Base-by-base conservation (phyloP, 257 asterid species). In the Jasminum sambac region DNA sequence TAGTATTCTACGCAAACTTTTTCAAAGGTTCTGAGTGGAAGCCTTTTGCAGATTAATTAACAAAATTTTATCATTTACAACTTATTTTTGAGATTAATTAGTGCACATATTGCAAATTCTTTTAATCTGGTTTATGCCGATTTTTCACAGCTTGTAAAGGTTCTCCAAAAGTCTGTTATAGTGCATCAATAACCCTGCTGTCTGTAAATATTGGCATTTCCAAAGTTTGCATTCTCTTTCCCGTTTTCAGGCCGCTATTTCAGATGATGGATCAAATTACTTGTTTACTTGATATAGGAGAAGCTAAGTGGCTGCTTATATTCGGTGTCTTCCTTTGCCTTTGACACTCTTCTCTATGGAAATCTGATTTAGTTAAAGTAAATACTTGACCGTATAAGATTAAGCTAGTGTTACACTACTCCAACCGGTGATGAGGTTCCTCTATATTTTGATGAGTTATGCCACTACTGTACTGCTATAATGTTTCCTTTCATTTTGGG, bases 381-480 rank as follows among this genome's bases (percentile, higher is more conserved):
- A 52, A 52, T 8, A 52, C 25, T 19, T 52, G 60, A 52, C 12
- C 21, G 8, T 52, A 19, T 24, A 52, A 52, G 26, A 52, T 52
- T 52, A 17, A 21, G 10, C 60, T 75, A 37, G 67, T 44, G 25
- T 50, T 50, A 68, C 13, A 23, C 44, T 46, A 48, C 67, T 21
- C 60, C 44, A 62, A 67, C 40, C 63, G 68, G 43, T 77, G 1
- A 11, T 55, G 23, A 8, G 34, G 21, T 50, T 24, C 44, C 37
- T 71, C 43, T 30, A 66, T 50, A 30, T 30, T 30, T 30, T 64
- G 67, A 68, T 63, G 70, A 59, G 61, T 66, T 67, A 37, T 66
- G 76, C 17, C 5, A 36, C 72, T 67, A 6, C 23, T 55, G 36
- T 30, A 30, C 36, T 30, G 36, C 36, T 30, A 30, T 55, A 34